These are phyloP conservation scores for Kalaharituber pfeilii DNA, from an alignment of 2,329 filamentous ascomycete species.

Conservation along the genomic window DNA sequence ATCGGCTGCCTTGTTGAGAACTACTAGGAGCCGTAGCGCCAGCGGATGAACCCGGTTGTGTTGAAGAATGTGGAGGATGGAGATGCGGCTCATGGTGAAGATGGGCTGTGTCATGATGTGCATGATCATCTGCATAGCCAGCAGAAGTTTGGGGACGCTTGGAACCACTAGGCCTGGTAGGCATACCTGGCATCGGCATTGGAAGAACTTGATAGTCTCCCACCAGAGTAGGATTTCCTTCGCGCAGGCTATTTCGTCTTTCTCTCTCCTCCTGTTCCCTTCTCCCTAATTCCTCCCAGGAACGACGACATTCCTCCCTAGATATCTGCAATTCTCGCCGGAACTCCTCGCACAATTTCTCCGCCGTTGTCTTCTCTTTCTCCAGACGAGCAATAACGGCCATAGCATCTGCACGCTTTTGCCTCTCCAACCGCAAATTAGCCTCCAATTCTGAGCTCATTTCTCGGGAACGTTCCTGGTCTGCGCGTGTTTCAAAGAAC, in stretches of 20 bases:
- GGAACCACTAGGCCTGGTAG: conserved; percentile 26
- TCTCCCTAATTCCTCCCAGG: conserved; percentile 91
- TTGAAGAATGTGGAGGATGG: not conserved
- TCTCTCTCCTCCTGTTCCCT: conserved; percentile 88
- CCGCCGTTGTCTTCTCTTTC: conserved; percentile 48
- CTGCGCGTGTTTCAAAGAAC: conserved; percentile 88
- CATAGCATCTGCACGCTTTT: conserved; percentile 49
- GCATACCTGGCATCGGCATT: conserved; percentile 53
- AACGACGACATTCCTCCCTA: conserved; percentile 84
- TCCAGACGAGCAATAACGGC: conserved; percentile 43
- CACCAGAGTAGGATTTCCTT: conserved; percentile 73
- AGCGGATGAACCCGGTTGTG: not conserved
- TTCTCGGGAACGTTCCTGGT: conserved; percentile 73
- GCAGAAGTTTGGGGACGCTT: conserved; percentile 28
- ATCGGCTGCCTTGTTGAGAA: conserved; percentile 8
- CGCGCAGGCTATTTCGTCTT: conserved; percentile 64
- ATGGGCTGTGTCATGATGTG: conserved; percentile 24
- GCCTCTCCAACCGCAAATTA: conserved; percentile 56
- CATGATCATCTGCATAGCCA: conserved; percentile 20
- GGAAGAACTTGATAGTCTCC: conserved; percentile 91
- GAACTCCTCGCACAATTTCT: conserved; percentile 75
- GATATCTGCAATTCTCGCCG: conserved; percentile 84
- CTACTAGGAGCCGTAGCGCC: conserved; percentile 3
- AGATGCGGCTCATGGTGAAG: conserved; percentile 2
- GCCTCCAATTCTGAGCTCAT: conserved; percentile 62